phyloP scores from a whole-genome alignment of 2,329 filamentous ascomycete genomes.

The Elsinoe fawcettii region DNA sequence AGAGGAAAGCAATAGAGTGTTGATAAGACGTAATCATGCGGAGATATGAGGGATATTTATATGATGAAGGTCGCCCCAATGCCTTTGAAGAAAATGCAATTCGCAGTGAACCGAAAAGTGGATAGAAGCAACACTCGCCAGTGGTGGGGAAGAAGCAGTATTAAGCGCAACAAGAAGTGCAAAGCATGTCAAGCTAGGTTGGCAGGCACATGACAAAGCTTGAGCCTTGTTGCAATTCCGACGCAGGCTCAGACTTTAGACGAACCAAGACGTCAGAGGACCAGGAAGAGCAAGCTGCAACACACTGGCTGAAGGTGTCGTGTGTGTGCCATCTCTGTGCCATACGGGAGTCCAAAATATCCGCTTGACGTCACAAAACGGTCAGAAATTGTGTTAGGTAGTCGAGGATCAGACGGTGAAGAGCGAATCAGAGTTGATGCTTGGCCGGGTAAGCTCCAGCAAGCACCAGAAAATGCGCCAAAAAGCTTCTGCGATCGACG shows the following conservation, averaged over 20 bases:
- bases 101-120: not conserved
- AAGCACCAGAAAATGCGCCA: not conserved
- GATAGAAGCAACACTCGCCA: not conserved
- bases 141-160: not conserved
- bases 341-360: not conserved
- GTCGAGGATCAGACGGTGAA: not conserved
- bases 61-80: not conserved
- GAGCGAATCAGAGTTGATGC: not conserved
- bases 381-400: not conserved
- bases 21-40: not conserved
- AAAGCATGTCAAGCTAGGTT: slow-evolving; percentile 1
- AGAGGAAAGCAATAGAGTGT: not conserved
- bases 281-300: not conserved
- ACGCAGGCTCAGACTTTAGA: not conserved
- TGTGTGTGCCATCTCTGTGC: not conserved
- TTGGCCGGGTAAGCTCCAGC: not conserved
- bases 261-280: slow-evolving; percentile 9
- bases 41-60: not conserved
- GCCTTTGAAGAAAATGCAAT: not conserved
- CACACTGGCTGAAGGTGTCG: not conserved
- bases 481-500: slow-evolving; percentile 7
- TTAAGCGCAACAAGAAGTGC: slow-evolving; percentile 1
- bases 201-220: slow-evolving; percentile 4
- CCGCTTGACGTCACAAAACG: not conserved
- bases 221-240: not conserved